Base-by-base conservation (phyloP, 768 basidiomycete genomes). In the Gelatoporia subvermispora region DNA sequence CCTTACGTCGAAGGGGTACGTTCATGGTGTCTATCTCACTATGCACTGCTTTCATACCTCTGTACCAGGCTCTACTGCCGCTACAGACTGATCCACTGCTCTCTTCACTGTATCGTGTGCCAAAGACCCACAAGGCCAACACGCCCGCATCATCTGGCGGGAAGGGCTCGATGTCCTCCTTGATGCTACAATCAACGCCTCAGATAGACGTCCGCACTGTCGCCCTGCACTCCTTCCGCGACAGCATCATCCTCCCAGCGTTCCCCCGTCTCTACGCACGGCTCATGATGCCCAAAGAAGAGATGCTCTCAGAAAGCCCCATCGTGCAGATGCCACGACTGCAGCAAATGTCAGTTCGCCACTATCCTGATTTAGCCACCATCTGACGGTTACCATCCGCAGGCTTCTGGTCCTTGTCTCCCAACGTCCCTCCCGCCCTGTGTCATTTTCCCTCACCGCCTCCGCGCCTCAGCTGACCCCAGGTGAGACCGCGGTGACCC, bases 1-100 rank as follows among this genome's bases (percentile, higher is more conserved):
- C 86, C 90, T 8, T 93, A 93, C 61, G 72, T 92, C 28, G 90
- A 93, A 75, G 90, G 88, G 47, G 89, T 92, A 58, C 61, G 83
- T 74, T 17, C 22, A 34, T n/a, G 31, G 13, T n/a, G 22, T 38
- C 45, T 20, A 20, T 4, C 9, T 4, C 18, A 28, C 13, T 20
- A 11, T 5, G 15, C 17, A 15, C 35, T 23, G 22, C 28, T 9
- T 18, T 23, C 8, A 42, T 8, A 17, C 13, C 10, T 31, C 5
- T 39, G 24, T 18, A 43, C 16, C 50, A 82, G 80, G 75, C 79
- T 25, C 66, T 82, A 8, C 69, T 84, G n/a, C 82, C 81, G 2
- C 62, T 81, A 4, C 78, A 82, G 62, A 82, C 75, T 2, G 79
- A 82, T 54, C 69, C 81, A 0, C 64, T 89, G 16, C 64, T 93